Evolutionary conservation across 306 rosid species (phyloP).

Genomic region (Sesbania bispinosa): DNA sequence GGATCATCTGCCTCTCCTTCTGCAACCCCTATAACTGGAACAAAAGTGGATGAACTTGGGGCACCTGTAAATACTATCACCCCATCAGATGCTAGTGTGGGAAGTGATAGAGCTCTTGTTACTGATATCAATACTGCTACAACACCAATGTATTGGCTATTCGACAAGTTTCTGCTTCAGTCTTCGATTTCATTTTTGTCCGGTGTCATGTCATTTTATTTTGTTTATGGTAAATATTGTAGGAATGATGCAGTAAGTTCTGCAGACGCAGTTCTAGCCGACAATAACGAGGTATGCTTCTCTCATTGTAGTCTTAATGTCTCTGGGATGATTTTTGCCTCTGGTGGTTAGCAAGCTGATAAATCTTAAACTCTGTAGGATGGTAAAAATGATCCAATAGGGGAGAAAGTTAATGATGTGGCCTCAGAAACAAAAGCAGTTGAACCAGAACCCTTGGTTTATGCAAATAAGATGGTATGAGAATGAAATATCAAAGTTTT

Average conservation of each 20-base stretch:
- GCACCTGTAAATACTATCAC: constrained; percentile 39
- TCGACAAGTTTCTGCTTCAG: constrained; percentile 10
- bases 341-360: constrained; percentile 33
- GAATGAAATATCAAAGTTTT: constrained; percentile 6
- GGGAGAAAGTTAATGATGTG: constrained; percentile 50
- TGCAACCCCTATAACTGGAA: constrained; percentile 34
- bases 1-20: constrained; percentile 56
- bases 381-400: constrained; percentile 40
- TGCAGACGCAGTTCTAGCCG: constrained; percentile 47
- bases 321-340: constrained; percentile 7
- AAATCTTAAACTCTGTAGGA: constrained; percentile 44
- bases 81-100: constrained; percentile 35
- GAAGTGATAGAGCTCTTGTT: constrained; percentile 41
- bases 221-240: constrained; percentile 33
- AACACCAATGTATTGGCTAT: constrained; percentile 56
- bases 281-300: constrained; percentile 51
- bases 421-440: constrained; percentile 55
- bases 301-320: constrained; percentile 21
- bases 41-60: constrained; percentile 44
- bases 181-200: not conserved
- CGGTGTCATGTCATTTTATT: not conserved
- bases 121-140: constrained; percentile 25
- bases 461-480: constrained; percentile 71
- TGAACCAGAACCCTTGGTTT: constrained; percentile 65
- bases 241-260: constrained; percentile 61